Evolutionary conservation across 495 filamentous ascomycete species (phyloP).

Genomic region (Aspergillus baeticus): DNA sequence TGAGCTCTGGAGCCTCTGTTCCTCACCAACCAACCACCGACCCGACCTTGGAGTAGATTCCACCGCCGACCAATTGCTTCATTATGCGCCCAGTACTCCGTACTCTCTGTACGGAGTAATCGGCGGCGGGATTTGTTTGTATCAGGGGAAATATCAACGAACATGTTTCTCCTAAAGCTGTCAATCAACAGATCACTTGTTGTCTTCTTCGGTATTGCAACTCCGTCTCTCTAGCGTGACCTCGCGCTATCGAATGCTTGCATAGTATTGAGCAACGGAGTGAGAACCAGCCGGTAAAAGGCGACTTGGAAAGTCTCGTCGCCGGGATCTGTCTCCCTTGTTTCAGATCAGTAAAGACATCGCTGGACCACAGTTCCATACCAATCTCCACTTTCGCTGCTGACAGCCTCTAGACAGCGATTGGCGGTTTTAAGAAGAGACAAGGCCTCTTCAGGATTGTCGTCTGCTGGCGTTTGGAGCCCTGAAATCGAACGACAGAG

Average conservation of each 20-base stretch:
- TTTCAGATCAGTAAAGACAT: conserved; percentile 30
- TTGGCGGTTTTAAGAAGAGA: conserved; percentile 24
- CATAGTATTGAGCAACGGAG: neutral
- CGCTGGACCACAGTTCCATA: conserved; percentile 33
- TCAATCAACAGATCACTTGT: too few species aligned
- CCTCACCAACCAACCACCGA: too few species aligned
- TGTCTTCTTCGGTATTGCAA: too few species aligned
- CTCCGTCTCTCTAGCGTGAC: neutral
- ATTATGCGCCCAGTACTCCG: too few species aligned
- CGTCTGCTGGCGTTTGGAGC: conserved; percentile 23
- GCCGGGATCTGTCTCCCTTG: neutral
- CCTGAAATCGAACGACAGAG: conserved; percentile 26
- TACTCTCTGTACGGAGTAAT: too few species aligned
- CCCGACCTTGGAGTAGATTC: too few species aligned
- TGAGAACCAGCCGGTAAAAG: conserved; percentile 28
- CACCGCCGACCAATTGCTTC: too few species aligned
- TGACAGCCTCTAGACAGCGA: conserved; percentile 21
- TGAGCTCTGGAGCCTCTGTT: neutral
- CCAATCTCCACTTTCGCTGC: conserved; percentile 22
- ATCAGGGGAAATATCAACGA: too few species aligned
- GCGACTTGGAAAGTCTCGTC: conserved; percentile 5
- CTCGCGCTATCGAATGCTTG: neutral
- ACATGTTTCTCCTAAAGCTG: too few species aligned
- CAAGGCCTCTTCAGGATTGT: conserved; percentile 16
- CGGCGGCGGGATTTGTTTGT: too few species aligned